These are phyloP conservation scores for Ceratocystis alfenasii DNA, from an alignment of 2,329 filamentous ascomycete species.

Conservation along the genomic window DNA sequence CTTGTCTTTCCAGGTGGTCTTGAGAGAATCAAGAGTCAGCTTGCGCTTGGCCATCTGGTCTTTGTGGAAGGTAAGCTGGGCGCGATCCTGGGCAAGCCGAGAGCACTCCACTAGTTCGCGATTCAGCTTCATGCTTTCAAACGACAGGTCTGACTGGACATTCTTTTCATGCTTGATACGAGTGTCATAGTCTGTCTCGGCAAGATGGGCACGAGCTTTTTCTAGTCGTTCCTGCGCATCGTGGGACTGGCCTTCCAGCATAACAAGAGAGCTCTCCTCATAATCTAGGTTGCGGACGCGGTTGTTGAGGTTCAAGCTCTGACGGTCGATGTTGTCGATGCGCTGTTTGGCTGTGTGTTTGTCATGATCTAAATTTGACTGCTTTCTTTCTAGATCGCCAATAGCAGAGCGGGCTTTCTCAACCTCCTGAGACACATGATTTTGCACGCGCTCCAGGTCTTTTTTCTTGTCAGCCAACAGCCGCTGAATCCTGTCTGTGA, in stretches of 20 bases:
- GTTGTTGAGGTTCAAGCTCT: constrained; percentile 52
- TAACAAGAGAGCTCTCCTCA: constrained; percentile 73
- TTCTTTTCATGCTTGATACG: constrained; percentile 55
- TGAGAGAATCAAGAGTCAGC: constrained; percentile 65
- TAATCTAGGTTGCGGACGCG: constrained; percentile 61
- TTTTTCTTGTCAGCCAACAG: constrained; percentile 66
- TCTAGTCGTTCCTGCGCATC: constrained; percentile 54
- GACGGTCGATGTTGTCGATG: constrained; percentile 61
- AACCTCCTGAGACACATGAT: constrained; percentile 61
- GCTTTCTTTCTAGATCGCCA: constrained; percentile 61
- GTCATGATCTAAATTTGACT: constrained; percentile 58
- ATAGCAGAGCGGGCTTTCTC: constrained; percentile 60
- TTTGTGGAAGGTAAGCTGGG: constrained; percentile 69
- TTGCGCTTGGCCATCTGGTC: constrained; percentile 66
- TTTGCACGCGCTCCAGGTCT: constrained; percentile 61
- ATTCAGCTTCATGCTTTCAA: constrained; percentile 57
- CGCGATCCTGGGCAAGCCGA: constrained; percentile 66
- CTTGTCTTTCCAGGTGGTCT: constrained; percentile 58
- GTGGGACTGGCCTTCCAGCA: constrained; percentile 60
- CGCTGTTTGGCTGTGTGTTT: constrained; percentile 63
- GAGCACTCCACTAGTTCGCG: constrained; percentile 76
- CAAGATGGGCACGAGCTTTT: constrained; percentile 50
- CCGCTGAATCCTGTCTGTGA: constrained; percentile 65
- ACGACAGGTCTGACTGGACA: constrained; percentile 57
- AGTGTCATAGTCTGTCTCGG: constrained; percentile 54